Evolutionary conservation across 148 eudicot genomes (phyloP).

Genomic region (Heliamphora exappendiculata): DNA sequence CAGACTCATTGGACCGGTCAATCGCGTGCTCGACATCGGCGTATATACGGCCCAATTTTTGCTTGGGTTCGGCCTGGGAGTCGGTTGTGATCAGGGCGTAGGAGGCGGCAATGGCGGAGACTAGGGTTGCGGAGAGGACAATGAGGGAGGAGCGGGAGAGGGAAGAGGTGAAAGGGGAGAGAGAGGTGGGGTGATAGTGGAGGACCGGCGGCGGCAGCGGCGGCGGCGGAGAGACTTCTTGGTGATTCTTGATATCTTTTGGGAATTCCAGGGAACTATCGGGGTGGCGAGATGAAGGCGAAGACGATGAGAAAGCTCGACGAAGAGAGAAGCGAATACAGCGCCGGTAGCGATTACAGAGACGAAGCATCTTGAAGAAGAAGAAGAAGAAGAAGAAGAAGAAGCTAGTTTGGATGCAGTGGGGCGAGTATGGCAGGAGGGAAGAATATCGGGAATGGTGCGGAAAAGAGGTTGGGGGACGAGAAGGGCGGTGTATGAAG

Average conservation of each 20-base stretch:
- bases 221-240: constrained; percentile 12
- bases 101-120: constrained; percentile 22
- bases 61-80: neutral
- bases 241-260: constrained; percentile 5
- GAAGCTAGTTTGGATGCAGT: neutral
- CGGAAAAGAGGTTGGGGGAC: too few species aligned
- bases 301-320: constrained; percentile 10
- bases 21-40: constrained; percentile 27
- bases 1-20: constrained; percentile 41
- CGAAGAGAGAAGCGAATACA: constrained; percentile 16
- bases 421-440: neutral
- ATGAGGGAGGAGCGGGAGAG: constrained; percentile 12
- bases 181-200: constrained; percentile 4
- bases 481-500: too few species aligned
- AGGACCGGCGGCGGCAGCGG: constrained; percentile 3
- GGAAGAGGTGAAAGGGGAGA: neutral
- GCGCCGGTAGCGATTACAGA: constrained; percentile 13
- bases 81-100: constrained; percentile 16
- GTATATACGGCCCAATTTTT: constrained; percentile 10
- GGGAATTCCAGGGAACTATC: constrained; percentile 3
- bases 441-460: neutral
- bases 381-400: too few species aligned
- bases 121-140: constrained; percentile 28
- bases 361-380: constrained; percentile 34
- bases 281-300: constrained; percentile 12